Percentiles rank a stretch among this genome's conserved stretches.
phyloP scores from a whole-genome alignment of 78 protist genomes.

The Andalucia godoyi region DNA sequence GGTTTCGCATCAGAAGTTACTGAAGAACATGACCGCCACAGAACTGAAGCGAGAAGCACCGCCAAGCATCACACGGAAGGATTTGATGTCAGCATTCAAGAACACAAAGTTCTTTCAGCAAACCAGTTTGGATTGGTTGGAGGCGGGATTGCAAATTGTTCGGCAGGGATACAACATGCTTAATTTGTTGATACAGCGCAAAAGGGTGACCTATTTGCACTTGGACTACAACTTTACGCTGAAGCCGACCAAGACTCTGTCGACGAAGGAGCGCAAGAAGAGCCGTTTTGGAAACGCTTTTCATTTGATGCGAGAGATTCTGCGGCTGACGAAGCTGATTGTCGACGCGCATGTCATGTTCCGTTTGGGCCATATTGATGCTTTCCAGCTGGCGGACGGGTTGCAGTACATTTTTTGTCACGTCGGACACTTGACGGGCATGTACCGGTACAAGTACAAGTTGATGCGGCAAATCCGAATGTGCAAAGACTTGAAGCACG shows the following conservation, averaged over 20 bases:
- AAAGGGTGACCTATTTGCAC: constrained; percentile 95
- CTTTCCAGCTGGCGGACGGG: constrained; percentile 93
- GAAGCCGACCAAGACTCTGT: constrained; percentile 98
- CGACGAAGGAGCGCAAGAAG: constrained; percentile 99
- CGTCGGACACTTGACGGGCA: constrained; percentile 98
- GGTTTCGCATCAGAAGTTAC: constrained; percentile 94
- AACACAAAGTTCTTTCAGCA: constrained; percentile 94
- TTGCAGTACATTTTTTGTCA: constrained; percentile 95
- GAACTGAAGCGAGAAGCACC: constrained; percentile 70
- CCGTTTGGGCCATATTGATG: constrained; percentile 93
- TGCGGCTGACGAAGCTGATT: constrained; percentile 92
- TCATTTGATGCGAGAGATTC: constrained; percentile 94
- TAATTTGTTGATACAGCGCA: constrained; percentile 96
- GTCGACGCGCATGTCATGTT: constrained; percentile 98
- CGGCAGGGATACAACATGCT: constrained; percentile 99
- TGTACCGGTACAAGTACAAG: constrained; percentile 99
- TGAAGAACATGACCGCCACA: constrained; percentile 90
- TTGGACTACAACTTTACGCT: constrained; percentile 99
- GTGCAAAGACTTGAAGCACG: constrained; percentile 95
- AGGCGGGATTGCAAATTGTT: constrained; percentile 99
- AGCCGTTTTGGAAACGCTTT: constrained; percentile 99
- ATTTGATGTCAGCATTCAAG: constrained; percentile 66
- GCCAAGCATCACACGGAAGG: constrained; percentile 68
- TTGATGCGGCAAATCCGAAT: constrained; percentile 96
- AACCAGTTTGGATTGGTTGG: constrained; percentile 99